Base-by-base conservation (phyloP, 169 alveolate genomes). In the Plasmodium falciparum region DNA sequence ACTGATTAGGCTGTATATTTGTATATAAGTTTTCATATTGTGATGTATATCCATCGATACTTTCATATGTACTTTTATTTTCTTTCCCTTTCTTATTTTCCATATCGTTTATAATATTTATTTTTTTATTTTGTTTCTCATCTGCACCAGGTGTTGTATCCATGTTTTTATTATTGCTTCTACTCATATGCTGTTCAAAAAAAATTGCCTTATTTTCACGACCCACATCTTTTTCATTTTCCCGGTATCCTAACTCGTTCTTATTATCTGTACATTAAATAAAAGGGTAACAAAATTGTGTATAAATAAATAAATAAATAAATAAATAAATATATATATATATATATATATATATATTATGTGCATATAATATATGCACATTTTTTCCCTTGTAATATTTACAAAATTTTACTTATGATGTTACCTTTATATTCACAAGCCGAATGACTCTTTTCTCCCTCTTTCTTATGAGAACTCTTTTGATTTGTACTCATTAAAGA, bases 401-500 rank as follows among this genome's bases (percentile, higher is more conserved):
- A 39, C 7, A 39, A 39, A 39, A 39, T 56, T 56, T n/a, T 17
- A 15, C 3, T 3, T 15, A 1, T 56, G 15, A 15, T 13, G 4
- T 13, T 9, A 9, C 65, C 15, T 8, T 56, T 17, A 39, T 50
- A 43, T 66, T 78, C 22, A 67, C 17, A 33, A 43, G 70, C 13
- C 52, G 73, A 43, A 20, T 54, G 33, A 56, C 26, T 15, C 33
- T 67, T 47, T 56, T 83, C 43, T 69, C 59, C 47, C 58, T 65
- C 13, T 20, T 17, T 62, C 4, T 62, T 54, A 0, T 17, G 20
- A 54, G 1, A 54, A 54, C 20, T 54, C 63, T 50, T 71, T 71
- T 71, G 49, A 4, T 52, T n/a, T 45, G 47, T 39, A 39, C 2
- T 39, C 7, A 20, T 50, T 71, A 39, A 39, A 39, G 9, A 3